Evolutionary conservation across 2,329 filamentous ascomycete species (phyloP), one percentile per base, ranked within the genome.

Genomic region (Pseudocercospora crystallina): DNA sequence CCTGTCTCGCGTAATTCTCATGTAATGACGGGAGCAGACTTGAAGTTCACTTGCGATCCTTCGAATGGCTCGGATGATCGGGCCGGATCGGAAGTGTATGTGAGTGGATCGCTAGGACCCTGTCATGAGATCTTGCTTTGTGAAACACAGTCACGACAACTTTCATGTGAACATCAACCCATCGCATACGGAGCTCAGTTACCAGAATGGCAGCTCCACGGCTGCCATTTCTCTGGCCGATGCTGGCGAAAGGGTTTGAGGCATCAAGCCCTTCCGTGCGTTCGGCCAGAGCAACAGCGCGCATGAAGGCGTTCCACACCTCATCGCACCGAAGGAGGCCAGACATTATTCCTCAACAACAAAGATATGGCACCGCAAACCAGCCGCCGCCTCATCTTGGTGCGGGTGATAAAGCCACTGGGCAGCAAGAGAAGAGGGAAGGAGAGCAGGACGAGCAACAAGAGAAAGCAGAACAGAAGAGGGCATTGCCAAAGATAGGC

Each of bases 291-390:
- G 59, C 62, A 12, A 57, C 60, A 26, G 53, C 58, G 14, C 61
- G 60, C 34, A 55, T 60, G n/a, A 55, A 63, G 49, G 61, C 63
- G 31, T 63, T 70, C 30, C 62, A 69, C 40, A 60, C 69, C 30
- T 65, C 67, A 10, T 31, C 65, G 43, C 64, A 60, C 37, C 64
- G 59, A 39, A 66, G 60, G 61, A 65, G 61, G 53, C 68, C 49
- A 53, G 61, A 59, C 53, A 53, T 47, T 11, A 56, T 57, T 13
- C 57, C 58, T 8, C 68, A 74, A 45, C 52, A 59, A 35, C 51
- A 53, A 48, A 71, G 75, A 34, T 78, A 78, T 65, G 76, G 76
- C 20, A 72, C 70, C 11, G 75, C 75, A 1, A 74, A 76, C 40
- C 71, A 77, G 55, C 74, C 74, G 3, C 68, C 70, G 5, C 67